phyloP scores from a whole-genome alignment of 371 early-diverging fungal species.

The Coemansia sp. region DNA sequence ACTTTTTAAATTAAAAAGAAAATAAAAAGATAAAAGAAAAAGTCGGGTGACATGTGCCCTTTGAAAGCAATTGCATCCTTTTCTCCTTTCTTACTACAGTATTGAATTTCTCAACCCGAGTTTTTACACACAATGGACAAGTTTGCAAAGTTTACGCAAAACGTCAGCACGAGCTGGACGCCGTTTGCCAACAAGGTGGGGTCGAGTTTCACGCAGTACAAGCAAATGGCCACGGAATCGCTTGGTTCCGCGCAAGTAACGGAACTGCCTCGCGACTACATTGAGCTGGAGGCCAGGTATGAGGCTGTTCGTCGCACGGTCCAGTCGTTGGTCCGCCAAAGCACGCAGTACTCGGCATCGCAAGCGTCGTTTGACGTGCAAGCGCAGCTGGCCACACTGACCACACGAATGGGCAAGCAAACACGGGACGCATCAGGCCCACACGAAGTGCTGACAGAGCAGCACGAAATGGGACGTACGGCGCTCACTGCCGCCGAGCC shows the following conservation, averaged over 20 bases:
- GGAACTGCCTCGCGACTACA: slow-evolving; percentile 87
- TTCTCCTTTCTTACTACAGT: not conserved
- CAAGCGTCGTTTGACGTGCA: slow-evolving; percentile 65
- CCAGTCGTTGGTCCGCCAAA: slow-evolving; percentile 67
- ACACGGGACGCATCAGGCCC: slow-evolving; percentile 21
- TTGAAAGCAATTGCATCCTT: not conserved
- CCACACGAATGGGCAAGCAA: slow-evolving; percentile 22
- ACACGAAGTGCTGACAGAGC: slow-evolving; percentile 57
- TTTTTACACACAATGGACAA: slow-evolving; percentile 53
- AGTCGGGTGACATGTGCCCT: not conserved
- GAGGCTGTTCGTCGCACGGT: slow-evolving; percentile 68
- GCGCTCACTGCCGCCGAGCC: slow-evolving; percentile 63
- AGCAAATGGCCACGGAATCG: slow-evolving; percentile 87
- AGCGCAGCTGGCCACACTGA: slow-evolving; percentile 48
- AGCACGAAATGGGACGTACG: slow-evolving; percentile 75
- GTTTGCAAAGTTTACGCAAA: slow-evolving; percentile 62
- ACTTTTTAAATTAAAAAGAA: not conserved
- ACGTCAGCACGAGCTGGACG: slow-evolving; percentile 57
- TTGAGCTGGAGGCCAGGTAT: slow-evolving; percentile 74
- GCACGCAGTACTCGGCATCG: slow-evolving; percentile 67
- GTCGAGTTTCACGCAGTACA: slow-evolving; percentile 75
- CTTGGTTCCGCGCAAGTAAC: slow-evolving; percentile 83
- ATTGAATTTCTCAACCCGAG: not conserved
- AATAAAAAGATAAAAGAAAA: not conserved
- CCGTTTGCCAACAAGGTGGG: slow-evolving; percentile 72